Conservation (phyloP, 176 grass and related monocot genomes). For the Raddia guianensis region DNA sequence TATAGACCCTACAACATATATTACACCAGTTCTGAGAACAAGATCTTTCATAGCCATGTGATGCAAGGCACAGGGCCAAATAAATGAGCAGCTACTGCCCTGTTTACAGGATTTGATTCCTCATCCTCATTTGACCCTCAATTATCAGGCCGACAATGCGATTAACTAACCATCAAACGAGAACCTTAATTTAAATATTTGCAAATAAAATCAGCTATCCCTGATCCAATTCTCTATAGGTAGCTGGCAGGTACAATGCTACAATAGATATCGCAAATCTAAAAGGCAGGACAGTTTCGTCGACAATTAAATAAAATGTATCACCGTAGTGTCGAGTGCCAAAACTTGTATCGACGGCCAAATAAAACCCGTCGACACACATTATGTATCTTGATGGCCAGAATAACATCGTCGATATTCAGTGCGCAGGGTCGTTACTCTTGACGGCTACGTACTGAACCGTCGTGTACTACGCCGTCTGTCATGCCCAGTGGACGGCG, state of each 20-base stretch:
- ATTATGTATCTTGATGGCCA: no score
- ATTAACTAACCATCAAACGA: slow-evolving; percentile 3
- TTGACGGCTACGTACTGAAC: no score
- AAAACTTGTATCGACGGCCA: no score
- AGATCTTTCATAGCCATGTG: slow-evolving; percentile 18
- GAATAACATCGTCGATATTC: no score
- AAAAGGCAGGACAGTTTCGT: background rate
- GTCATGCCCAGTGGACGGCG: no score
- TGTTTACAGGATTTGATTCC: slow-evolving; percentile 54
- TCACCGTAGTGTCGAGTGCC: no score
- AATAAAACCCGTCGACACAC: no score
- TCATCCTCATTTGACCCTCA: slow-evolving; percentile 42
- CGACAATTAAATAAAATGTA: background rate
- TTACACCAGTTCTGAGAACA: background rate
- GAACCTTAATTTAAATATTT: background rate
- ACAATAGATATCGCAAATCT: background rate
- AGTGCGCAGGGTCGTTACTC: no score
- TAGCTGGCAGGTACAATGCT: background rate
- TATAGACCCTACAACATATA: slow-evolving; percentile 27
- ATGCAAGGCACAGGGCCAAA: slow-evolving; percentile 24
- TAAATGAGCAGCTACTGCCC: slow-evolving; percentile 27
- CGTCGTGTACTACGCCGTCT: no score
- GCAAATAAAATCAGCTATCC: background rate
- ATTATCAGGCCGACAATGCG: slow-evolving; percentile 26
- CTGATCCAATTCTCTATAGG: background rate